These are phyloP conservation scores for Miamiensis avidus DNA, from an alignment of 169 alveolate species.

Conservation along the genomic window DNA sequence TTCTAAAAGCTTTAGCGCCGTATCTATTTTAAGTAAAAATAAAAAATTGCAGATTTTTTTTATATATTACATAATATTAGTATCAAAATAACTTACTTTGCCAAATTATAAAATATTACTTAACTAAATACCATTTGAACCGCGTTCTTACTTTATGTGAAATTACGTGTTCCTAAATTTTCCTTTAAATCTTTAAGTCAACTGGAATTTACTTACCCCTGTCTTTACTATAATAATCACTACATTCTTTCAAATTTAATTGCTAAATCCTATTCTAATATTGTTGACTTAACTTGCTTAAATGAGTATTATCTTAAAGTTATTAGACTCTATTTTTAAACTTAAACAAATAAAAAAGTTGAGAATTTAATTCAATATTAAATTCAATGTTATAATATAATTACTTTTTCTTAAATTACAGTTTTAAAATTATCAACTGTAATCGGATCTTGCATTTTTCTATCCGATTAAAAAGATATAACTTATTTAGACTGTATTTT, in stretches of 20 bases:
- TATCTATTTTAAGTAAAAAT: neutral
- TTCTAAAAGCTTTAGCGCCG: neutral
- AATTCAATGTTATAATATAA: too few species aligned
- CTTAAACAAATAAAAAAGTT: neutral
- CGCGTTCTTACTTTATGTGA: neutral
- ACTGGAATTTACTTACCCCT: neutral
- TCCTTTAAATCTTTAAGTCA: too few species aligned
- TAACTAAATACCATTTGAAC: neutral
- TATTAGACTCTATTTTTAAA: neutral
- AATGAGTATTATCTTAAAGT: neutral
- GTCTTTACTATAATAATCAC: neutral
- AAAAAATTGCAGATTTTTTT: too few species aligned
- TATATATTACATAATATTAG: neutral
- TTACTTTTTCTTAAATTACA: too few species aligned
- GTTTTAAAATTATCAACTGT: too few species aligned
- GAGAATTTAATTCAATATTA: too few species aligned
- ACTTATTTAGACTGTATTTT: too few species aligned
- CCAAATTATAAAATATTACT: neutral
- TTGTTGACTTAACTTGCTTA: neutral
- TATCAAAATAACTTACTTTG: neutral
- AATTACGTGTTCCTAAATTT: neutral
- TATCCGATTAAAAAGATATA: too few species aligned
- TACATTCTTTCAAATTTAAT: neutral
- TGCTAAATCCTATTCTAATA: neutral
- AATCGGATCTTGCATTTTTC: too few species aligned